Evolutionary conservation across 805 yeast genomes (phyloP), one percentile per base, ranked within the genome.

Genomic region (Kodamaea jinghongensis): DNA sequence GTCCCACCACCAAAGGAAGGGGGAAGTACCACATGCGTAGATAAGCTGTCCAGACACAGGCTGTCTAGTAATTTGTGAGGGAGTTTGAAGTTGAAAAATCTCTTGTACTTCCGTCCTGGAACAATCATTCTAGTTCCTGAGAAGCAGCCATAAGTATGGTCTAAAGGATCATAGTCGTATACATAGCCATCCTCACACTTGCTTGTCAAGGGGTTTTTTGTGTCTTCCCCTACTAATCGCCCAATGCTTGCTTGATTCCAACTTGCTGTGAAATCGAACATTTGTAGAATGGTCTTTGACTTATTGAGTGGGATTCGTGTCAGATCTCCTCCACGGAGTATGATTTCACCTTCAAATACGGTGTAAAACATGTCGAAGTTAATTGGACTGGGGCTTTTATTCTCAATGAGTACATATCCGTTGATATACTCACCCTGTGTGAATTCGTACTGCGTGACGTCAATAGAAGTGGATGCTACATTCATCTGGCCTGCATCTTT

Each of bases 351-450:
- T 50, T 79, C 85, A 23, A 80, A 61, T 1, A 79, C 64, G 6
- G 79, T 73, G 39, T 76, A 67, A 51, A 82, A 75, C 79, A 78
- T 78, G 48, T 81, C 83, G 51, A 81, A 83, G 2, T 75, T 73
- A 14, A 82, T 63, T 0, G 68, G 61, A 12, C 58, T 46, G 1
- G 53, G 38, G 2, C 75, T 56, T 5, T 49, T 60, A 49, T 78
- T 79, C 37, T 63, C 60, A 14, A 78, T 61, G 0, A 56, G 47
- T 6, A 74, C 60, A 48, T 72, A 77, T 0, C 91, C 91, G 50
- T 76, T 72, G 10, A 83, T 65, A 14, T 68, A 67, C 52, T 83
- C 89, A n/a, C 87, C 87, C 9, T 82, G 80, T 13, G 76, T 76
- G 52, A 75, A 83, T 54, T 80, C 86, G 45, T 6, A 17, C 2